Evolutionary conservation across 768 basidiomycete genomes (phyloP).

Genomic region (Hysterangium stoloniferum): DNA sequence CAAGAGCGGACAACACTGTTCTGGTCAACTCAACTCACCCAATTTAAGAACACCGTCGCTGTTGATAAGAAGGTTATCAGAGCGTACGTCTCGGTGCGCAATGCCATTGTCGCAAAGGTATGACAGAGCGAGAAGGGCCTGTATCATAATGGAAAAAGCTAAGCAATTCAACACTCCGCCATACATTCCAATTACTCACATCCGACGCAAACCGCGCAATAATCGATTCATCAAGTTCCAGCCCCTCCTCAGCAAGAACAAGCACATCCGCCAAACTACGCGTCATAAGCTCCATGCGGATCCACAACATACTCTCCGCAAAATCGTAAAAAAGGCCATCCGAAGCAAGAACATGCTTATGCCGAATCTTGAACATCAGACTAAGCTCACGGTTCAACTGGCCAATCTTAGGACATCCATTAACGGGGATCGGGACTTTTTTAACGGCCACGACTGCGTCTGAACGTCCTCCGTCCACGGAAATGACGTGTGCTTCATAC

Average conservation of each 20-base stretch:
- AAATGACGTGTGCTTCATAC: slow-evolving; percentile 33
- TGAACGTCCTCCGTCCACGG: slow-evolving; percentile 3
- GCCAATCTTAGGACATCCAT: slow-evolving; percentile 52
- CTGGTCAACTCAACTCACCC: slow-evolving; percentile 35
- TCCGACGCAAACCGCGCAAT: slow-evolving; percentile 72
- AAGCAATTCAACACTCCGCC: slow-evolving; percentile 4
- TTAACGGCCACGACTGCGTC: slow-evolving; percentile 63
- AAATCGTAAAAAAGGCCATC: slow-evolving; percentile 65
- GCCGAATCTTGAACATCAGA: slow-evolving; percentile 48
- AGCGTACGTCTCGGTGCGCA: slow-evolving; percentile 78
- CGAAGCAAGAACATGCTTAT: slow-evolving; percentile 58
- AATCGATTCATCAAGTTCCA: slow-evolving; percentile 58
- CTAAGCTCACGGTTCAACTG: slow-evolving; percentile 56
- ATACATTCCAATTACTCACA: slow-evolving; percentile 40
- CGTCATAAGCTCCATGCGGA: slow-evolving; percentile 88
- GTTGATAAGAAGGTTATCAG: slow-evolving; percentile 75
- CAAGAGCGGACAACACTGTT: not conserved
- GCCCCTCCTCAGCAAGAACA: slow-evolving; percentile 49
- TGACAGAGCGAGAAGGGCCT: slow-evolving; percentile 61
- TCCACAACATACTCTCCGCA: slow-evolving; percentile 63
- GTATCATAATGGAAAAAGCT: not conserved
- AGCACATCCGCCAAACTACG: slow-evolving; percentile 79
- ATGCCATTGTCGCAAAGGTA: slow-evolving; percentile 59
- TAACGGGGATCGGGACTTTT: slow-evolving; percentile 51
- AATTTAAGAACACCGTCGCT: slow-evolving; percentile 64